Conservation (phyloP, 108 stramenopile species). For the Nitzschia palea region DNA sequence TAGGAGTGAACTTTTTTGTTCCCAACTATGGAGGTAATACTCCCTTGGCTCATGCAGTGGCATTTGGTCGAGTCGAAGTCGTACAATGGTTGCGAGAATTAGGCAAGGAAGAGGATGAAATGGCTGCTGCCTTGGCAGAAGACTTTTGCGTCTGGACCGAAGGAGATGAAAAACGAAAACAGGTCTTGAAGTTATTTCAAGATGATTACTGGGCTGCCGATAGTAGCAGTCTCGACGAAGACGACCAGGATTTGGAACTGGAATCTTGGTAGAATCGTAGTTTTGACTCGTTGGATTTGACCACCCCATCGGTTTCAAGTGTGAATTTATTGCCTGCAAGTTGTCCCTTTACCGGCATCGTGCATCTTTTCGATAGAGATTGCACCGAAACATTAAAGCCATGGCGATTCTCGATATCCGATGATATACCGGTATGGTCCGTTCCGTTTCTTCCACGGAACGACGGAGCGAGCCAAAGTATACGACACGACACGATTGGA, state of each 20-base stretch:
- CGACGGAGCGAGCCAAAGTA: no score
- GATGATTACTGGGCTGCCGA: constrained; percentile 26
- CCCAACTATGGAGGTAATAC: constrained; percentile 76
- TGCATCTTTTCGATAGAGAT: no score
- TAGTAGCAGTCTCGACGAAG: constrained; percentile 8
- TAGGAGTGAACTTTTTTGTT: constrained; percentile 62
- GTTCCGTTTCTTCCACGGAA: no score
- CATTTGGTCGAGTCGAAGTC: constrained; percentile 67
- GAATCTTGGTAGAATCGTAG: background rate
- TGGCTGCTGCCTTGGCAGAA: constrained; percentile 40
- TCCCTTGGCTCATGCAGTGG: constrained; percentile 80
- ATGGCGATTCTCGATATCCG: no score
- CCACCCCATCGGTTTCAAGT: no score
- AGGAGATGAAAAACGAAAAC: constrained; percentile 32
- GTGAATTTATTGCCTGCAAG: no score
- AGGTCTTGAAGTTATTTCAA: constrained; percentile 49
- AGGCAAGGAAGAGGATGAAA: constrained; percentile 24
- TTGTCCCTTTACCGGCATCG: no score
- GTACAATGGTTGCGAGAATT: constrained; percentile 65
- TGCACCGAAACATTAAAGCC: no score
- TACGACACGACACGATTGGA: no score
- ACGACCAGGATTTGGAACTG: background rate
- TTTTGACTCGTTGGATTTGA: no score
- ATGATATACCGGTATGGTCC: no score
- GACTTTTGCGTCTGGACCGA: constrained; percentile 52